These are phyloP conservation scores for Phanerochaete carnosa DNA, from an alignment of 768 basidiomycete genomes.

Conservation along the genomic window DNA sequence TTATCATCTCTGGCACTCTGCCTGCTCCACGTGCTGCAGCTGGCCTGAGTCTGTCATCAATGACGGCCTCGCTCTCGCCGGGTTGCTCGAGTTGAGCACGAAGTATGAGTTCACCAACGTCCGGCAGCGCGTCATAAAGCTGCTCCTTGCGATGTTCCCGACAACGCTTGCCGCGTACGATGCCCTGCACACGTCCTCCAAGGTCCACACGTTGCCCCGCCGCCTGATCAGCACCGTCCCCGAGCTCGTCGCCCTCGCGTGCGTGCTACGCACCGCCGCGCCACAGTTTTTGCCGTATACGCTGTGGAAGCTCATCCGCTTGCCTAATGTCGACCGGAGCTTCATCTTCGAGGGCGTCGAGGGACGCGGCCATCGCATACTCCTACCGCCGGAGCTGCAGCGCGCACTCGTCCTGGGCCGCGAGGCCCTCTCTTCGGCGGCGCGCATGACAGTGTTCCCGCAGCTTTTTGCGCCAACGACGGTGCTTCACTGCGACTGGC, in stretches of 20 bases:
- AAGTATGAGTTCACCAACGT: neutral
- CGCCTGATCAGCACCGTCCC: neutral
- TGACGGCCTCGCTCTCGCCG: neutral
- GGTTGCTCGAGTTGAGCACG: neutral
- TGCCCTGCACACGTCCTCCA: neutral
- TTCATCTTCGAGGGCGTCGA: neutral
- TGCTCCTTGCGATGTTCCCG: neutral
- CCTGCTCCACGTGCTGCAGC: neutral
- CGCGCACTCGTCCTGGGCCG: neutral
- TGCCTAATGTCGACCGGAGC: neutral
- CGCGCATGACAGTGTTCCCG: neutral
- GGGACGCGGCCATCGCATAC: neutral
- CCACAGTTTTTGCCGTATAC: neutral
- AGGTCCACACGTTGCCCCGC: too few species aligned
- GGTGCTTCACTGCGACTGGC: neutral
- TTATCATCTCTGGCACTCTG: neutral
- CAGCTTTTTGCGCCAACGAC: neutral
- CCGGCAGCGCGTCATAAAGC: neutral
- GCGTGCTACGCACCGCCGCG: neutral
- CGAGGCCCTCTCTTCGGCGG: neutral
- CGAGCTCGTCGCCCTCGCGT: neutral
- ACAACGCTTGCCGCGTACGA: neutral
- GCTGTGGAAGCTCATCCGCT: neutral
- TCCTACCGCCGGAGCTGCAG: neutral
- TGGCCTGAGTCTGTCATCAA: neutral